phyloP scores from a whole-genome alignment of 768 basidiomycete species.

The Trametes coccinea region DNA sequence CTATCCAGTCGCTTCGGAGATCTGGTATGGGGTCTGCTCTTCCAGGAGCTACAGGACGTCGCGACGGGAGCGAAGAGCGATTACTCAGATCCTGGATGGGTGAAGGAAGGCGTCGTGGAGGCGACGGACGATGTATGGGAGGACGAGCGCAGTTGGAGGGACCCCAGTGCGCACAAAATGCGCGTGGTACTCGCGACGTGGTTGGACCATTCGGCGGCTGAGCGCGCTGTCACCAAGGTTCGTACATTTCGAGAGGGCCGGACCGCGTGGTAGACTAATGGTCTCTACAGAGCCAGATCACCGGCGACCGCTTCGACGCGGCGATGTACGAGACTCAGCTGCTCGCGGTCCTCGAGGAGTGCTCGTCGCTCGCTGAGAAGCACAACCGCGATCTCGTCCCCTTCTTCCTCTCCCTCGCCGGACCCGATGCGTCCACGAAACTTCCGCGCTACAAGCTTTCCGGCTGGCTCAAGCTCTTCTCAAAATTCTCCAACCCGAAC shows the following conservation, averaged over 20 bases:
- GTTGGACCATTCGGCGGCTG: slow-evolving; percentile 38
- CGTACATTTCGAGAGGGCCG: neutral
- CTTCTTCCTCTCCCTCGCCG: slow-evolving; percentile 61
- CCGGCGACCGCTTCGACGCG: slow-evolving; percentile 64
- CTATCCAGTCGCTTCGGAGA: slow-evolving; percentile 61
- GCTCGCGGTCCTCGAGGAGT: slow-evolving; percentile 66
- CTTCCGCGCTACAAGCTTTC: slow-evolving; percentile 63
- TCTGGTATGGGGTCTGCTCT: slow-evolving; percentile 69
- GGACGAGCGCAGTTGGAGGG: slow-evolving; percentile 74
- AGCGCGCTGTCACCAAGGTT: slow-evolving; percentile 38
- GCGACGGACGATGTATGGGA: slow-evolving; percentile 48
- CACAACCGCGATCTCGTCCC: slow-evolving; percentile 89
- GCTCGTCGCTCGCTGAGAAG: slow-evolving; percentile 74
- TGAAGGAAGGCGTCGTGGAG: slow-evolving; percentile 18
- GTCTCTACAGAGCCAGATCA: slow-evolving; percentile 38
- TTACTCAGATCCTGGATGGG: slow-evolving; percentile 30
- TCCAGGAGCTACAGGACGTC: slow-evolving; percentile 54
- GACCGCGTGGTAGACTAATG: neutral
- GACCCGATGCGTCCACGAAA: slow-evolving; percentile 41
- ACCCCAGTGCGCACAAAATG: slow-evolving; percentile 68
- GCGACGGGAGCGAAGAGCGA: slow-evolving; percentile 14
- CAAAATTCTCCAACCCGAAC: slow-evolving; percentile 93
- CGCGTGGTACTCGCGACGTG: slow-evolving; percentile 50
- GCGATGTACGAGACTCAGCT: slow-evolving; percentile 81
- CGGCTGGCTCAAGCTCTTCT: slow-evolving; percentile 82